A percentile compares a stretch with the other conserved stretches of the same genome.
Evolutionary conservation across 164 flowering plant species (phyloP).

Genomic region (Kingdonia uniflora): DNA sequence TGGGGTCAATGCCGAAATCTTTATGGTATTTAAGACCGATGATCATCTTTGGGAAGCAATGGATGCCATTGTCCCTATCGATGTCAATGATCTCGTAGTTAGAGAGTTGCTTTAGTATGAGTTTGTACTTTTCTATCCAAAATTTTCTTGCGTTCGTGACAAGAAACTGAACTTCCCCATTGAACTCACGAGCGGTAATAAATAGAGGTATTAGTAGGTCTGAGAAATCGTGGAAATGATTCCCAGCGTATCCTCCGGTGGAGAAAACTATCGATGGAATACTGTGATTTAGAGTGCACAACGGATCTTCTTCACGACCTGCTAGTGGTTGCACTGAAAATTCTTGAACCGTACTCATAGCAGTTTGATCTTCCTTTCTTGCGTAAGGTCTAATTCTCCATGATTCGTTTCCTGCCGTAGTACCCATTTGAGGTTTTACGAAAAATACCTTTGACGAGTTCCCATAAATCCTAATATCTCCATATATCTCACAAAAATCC

Average conservation of each 20-base stretch:
- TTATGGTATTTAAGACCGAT: constrained; percentile 45
- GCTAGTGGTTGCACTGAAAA: constrained; percentile 22
- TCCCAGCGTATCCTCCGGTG: constrained; percentile 56
- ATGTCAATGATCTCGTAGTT: constrained; percentile 37
- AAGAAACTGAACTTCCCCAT: constrained; percentile 60
- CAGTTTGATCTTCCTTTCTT: constrained; percentile 34
- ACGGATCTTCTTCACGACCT: constrained; percentile 17
- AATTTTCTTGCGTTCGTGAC: constrained; percentile 18
- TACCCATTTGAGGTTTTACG: constrained; percentile 11
- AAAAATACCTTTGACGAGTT: constrained; percentile 38
- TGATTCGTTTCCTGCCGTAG: constrained; percentile 15
- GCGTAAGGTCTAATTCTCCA: constrained; percentile 63
- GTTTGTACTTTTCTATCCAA: constrained; percentile 35
- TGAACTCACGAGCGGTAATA: constrained; percentile 29
- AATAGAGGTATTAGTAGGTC: constrained; percentile 61
- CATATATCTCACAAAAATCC: constrained; percentile 40
- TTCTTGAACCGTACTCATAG: constrained; percentile 26
- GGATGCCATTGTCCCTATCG: constrained; percentile 29
- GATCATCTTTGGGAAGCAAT: constrained; percentile 39
- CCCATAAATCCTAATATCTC: constrained; percentile 46
- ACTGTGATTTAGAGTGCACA: constrained; percentile 32
- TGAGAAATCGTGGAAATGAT: constrained; percentile 63
- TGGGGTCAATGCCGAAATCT: constrained; percentile 42
- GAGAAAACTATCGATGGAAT: constrained; percentile 63
- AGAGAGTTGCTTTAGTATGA: constrained; percentile 33